Evolutionary conservation across 176 grass and related monocot species (phyloP).

Genomic region (Areca catechu): DNA sequence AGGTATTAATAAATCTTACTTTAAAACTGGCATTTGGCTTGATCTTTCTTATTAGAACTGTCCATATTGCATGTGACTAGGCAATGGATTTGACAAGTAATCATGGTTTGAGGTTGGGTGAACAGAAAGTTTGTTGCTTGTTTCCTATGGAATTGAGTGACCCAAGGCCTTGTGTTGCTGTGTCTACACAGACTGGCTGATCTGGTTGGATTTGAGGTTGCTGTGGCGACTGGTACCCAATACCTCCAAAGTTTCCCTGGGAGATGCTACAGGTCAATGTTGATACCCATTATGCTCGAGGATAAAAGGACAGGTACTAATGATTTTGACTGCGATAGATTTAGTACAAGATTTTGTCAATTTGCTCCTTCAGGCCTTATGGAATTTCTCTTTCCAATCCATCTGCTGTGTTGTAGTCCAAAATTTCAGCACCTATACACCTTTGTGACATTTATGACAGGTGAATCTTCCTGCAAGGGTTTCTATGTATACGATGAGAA

Average conservation of each 20-base stretch:
- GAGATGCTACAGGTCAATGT: slow-evolving; percentile 77
- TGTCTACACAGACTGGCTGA: slow-evolving; percentile 54
- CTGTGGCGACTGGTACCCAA: slow-evolving; percentile 65
- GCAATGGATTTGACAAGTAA: background rate
- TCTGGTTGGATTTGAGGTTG: slow-evolving; percentile 80
- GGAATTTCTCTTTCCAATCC: slow-evolving; percentile 3
- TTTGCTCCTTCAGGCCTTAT: too few relatives aligned
- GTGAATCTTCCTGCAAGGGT: slow-evolving; percentile 62
- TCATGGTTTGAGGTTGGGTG: background rate
- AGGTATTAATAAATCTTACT: slow-evolving; percentile 34
- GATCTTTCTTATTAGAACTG: background rate
- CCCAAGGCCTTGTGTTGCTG: slow-evolving; percentile 8
- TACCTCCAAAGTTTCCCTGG: slow-evolving; percentile 79
- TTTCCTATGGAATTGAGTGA: background rate
- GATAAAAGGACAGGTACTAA: slow-evolving; percentile 64
- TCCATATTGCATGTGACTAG: background rate
- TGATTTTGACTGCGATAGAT: background rate
- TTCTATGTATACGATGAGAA: slow-evolving; percentile 96
- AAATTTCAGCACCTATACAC: background rate
- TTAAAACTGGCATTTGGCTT: background rate
- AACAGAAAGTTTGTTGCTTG: background rate
- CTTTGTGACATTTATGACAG: slow-evolving; percentile 23
- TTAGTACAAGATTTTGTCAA: too few relatives aligned
- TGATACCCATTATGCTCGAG: slow-evolving; percentile 78
- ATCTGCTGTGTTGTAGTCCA: background rate